Evolutionary conservation across 192 early-diverging fungal genomes (phyloP), one percentile per base, ranked within the genome.

Genomic region (Dissophora ornata): DNA sequence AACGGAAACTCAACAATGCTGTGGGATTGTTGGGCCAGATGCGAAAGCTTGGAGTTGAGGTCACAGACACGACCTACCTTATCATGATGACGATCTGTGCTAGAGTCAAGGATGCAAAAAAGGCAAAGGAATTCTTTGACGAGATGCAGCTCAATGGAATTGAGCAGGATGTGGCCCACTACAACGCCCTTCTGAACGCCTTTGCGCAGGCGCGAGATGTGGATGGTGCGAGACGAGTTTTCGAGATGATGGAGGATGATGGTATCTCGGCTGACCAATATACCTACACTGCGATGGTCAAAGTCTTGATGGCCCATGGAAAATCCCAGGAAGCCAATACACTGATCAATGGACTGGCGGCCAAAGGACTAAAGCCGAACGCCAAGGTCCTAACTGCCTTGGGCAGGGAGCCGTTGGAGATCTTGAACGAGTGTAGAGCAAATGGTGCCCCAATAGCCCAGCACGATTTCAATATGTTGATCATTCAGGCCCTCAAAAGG

Each of bases 81-180:
- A 21, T 67, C 25, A 61, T 77, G 64, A 12, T 77, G n/a, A 19
- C 57, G 4, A 42, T 77, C 36, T 67, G 73, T 51, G 58, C 42
- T 10, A 30, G 45, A 15, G 24, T 44, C 52, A 77, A 77, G 42
- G 34, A 61, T n/a, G 32, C 50, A 15, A 36, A 18, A 2, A 2
- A 48, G n/a, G 73, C 73, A 11, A 28, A 30, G 24, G 64, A 77
- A 33, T 67, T 57, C 40, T 77, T 77, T 77, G 64, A 77, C 45
- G 73, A 77, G 47, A 77, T 77, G 73, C 73, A 63, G 6, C 29
- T 55, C 38, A 10, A 67, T 2, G 59, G 64, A 0, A 12, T 77
- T 0, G 58, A 67, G 3, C 28, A 29, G 13, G 56, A 67, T 2
- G 22, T 56, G 13, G 25, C 18, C 2, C 73, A 77, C 38, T 77